Evolutionary conservation across 192 early-diverging fungal species (phyloP).

Genomic region (Fimicolochytrium jonesii): DNA sequence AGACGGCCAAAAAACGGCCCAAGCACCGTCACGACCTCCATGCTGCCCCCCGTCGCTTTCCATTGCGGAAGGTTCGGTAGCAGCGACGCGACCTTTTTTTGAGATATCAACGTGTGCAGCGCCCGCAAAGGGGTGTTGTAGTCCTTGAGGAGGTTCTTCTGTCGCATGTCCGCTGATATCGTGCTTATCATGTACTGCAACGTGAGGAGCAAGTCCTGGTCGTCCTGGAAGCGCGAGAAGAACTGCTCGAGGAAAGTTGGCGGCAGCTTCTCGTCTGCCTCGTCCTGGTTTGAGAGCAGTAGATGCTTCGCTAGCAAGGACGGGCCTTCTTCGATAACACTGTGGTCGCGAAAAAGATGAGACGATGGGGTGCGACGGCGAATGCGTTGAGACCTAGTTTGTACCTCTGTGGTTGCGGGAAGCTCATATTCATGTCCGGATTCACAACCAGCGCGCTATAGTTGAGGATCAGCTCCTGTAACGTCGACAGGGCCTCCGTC

Average conservation of each 20-base stretch:
- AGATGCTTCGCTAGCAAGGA: conserved; percentile 38
- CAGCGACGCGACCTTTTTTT: too few relatives aligned
- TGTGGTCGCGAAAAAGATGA: neutral
- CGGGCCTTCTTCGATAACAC: conserved; percentile 31
- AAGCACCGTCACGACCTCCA: conserved; percentile 65
- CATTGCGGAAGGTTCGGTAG: too few relatives aligned
- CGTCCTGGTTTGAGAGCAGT: conserved; percentile 52
- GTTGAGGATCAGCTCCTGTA: conserved; percentile 65
- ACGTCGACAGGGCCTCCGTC: conserved; percentile 49
- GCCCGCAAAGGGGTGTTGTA: conserved; percentile 46
- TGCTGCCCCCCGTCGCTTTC: conserved; percentile 44
- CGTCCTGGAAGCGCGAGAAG: conserved; percentile 53
- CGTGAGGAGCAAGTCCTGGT: conserved; percentile 32
- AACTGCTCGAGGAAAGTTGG: conserved; percentile 62
- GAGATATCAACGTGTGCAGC: too few relatives aligned
- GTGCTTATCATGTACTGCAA: conserved; percentile 1
- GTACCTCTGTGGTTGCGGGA: conserved; percentile 64
- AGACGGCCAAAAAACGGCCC: conserved; percentile 65
- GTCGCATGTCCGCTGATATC: conserved; percentile 44
- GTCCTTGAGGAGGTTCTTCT: conserved; percentile 46
- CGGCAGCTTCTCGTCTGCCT: conserved; percentile 55
- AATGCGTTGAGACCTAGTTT: too few relatives aligned
- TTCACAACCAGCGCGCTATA: conserved; percentile 79
- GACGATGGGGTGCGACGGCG: too few relatives aligned
- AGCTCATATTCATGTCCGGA: conserved; percentile 80